A percentile compares a stretch with the other conserved stretches of the same genome.
These are phyloP conservation scores for Arthrobotrys pseudoclavata DNA, from an alignment of 2,329 filamentous ascomycete genomes.

Conservation along the genomic window DNA sequence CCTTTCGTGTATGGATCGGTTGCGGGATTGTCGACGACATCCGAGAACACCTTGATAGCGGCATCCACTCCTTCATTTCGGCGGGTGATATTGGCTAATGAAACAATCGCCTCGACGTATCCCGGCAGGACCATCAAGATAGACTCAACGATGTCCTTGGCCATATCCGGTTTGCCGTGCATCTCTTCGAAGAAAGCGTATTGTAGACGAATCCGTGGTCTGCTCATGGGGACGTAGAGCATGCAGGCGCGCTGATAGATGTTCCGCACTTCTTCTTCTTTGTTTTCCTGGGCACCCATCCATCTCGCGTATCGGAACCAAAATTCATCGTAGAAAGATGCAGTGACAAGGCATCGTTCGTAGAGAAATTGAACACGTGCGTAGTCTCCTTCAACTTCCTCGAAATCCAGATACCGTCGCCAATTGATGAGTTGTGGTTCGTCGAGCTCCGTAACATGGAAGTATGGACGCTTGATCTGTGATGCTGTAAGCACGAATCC, in stretches of 20 bases:
- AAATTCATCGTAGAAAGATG: slow-evolving; percentile 95
- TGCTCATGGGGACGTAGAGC: slow-evolving; percentile 86
- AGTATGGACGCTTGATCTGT: slow-evolving; percentile 90
- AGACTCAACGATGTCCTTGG: slow-evolving; percentile 85
- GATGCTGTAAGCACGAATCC: slow-evolving; percentile 14
- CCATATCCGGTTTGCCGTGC: slow-evolving; percentile 79
- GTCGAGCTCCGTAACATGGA: slow-evolving; percentile 94
- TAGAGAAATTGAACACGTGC: slow-evolving; percentile 84
- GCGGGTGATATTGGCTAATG: slow-evolving; percentile 86
- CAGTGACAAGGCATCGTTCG: slow-evolving; percentile 91
- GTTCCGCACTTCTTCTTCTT: slow-evolving; percentile 89
- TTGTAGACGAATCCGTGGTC: slow-evolving; percentile 85
- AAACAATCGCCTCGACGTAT: slow-evolving; percentile 87
- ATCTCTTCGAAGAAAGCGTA: slow-evolving; percentile 97
- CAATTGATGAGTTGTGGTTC: slow-evolving; percentile 87
- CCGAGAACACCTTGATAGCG: slow-evolving; percentile 85
- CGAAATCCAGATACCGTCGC: slow-evolving; percentile 96
- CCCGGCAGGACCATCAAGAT: slow-evolving; percentile 81
- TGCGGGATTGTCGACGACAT: slow-evolving; percentile 79
- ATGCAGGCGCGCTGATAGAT: slow-evolving; percentile 90
- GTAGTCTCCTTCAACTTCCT: slow-evolving; percentile 86
- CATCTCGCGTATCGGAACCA: slow-evolving; percentile 97
- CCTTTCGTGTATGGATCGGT: slow-evolving; percentile 86
- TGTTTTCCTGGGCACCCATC: slow-evolving; percentile 85
- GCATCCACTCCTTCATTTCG: slow-evolving; percentile 86